Evolutionary conservation across 2,329 filamentous ascomycete genomes (phyloP), one percentile per base, ranked within the genome.

Genomic region (Mollisia scopiformis): DNA sequence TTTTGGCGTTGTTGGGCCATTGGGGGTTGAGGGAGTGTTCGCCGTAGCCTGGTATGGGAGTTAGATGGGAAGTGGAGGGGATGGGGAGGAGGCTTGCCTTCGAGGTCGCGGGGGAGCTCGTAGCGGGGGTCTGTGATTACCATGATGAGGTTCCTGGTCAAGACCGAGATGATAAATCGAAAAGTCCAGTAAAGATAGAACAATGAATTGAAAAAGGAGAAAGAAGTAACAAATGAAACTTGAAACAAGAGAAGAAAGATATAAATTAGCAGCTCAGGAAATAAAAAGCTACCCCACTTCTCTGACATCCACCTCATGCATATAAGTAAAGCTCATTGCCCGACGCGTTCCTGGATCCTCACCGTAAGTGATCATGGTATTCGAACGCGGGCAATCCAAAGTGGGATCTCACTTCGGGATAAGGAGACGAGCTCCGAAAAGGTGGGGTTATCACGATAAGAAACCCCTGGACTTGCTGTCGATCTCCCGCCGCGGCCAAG

Each of bases 1-100:
- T 71, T 50, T 67, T 68, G 25, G 69, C 70, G 33, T 65, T 63
- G 52, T 71, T 73, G 19, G 71, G 71, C 70, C 73, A 74, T 64
- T 74, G 31, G 2, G 68, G 66, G 58, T 72, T 64, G 30, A 71
- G 62, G 10, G 66, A 58, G 6, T 65, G 30, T 37, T 68, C 66
- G 37, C 66, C 66, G 33, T 65, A 67, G 5, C 66, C 64, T 66
- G 47, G 7, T 23, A 8, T n/a, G n/a, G 13, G 41, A 25, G 11
- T 58, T 47, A 47, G 25, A 16, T 16, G 23, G 11, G 11, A 16
- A 14, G 2, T 39, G 31, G 50, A 16, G 39, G 27, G 23, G 21
- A 16, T 4, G 27, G 21, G 39, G 35, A 28, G 11, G 28, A 27
- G 27, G 30, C 13, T 50, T 62, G 56, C 64, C 66, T 64, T 68